These are phyloP conservation scores for Tylopilus orsonianus DNA, from an alignment of 1,284 basidiomycete genomes.

Conservation along the genomic window DNA sequence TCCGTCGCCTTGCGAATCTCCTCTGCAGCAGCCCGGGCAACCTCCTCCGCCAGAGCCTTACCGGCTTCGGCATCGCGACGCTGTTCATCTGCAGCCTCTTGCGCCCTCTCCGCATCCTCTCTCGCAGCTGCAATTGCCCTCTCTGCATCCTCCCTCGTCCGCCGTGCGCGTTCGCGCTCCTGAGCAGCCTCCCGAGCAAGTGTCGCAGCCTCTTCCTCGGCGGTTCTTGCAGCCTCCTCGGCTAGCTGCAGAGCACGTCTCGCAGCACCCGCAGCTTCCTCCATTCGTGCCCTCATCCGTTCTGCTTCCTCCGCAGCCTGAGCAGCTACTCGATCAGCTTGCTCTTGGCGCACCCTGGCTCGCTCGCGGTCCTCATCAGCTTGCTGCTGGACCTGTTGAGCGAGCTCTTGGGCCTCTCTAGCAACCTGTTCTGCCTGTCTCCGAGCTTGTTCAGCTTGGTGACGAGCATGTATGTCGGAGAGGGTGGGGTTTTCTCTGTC, in stretches of 20 bases:
- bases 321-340: background rate
- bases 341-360: background rate
- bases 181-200: constrained; percentile 9
- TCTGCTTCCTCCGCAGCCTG: background rate
- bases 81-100: constrained; percentile 6
- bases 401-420: background rate
- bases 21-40: constrained; percentile 5
- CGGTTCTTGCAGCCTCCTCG: background rate
- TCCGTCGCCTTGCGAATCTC: constrained; percentile 1
- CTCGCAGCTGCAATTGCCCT: constrained; percentile 4
- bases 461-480: background rate
- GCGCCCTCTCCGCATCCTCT: constrained; percentile 8
- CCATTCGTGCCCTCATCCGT: background rate
- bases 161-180: constrained; percentile 10
- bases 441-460: background rate
- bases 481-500: background rate
- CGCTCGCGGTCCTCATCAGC: background rate
- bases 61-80: constrained; percentile 9
- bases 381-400: background rate
- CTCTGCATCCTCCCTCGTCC: constrained; percentile 12
- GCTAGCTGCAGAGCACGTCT: background rate
- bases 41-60: constrained; percentile 8
- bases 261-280: background rate
- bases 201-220: background rate
- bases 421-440: background rate